Evolutionary conservation across 2,329 filamentous ascomycete species (phyloP).

Genomic region (Pseudonectria foliicola): DNA sequence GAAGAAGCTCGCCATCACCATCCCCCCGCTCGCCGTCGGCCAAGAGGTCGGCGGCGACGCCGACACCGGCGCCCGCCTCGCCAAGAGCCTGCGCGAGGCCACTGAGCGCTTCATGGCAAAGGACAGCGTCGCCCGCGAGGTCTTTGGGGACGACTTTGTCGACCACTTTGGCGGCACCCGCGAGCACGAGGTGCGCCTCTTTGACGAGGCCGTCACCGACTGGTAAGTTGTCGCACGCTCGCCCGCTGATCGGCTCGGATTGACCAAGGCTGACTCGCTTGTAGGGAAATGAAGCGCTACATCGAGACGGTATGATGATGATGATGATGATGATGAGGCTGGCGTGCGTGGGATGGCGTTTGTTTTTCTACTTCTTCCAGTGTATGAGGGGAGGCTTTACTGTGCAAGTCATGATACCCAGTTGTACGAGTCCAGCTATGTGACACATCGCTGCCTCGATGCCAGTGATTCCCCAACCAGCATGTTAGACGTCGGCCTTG

Average conservation of each 20-base stretch:
- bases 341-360: constrained; percentile 5
- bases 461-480: no score
- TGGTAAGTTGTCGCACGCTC: constrained; percentile 55
- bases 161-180: constrained; percentile 91
- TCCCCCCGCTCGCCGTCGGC: constrained; percentile 77
- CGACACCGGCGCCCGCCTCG: constrained; percentile 70
- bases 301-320: constrained; percentile 58
- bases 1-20: constrained; percentile 78
- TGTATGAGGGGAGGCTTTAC: neutral
- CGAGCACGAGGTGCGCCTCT: constrained; percentile 82
- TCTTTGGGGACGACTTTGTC: constrained; percentile 91
- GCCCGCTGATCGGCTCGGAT: neutral
- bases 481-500: no score
- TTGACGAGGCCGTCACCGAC: constrained; percentile 95
- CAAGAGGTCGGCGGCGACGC: constrained; percentile 67
- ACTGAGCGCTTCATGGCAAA: constrained; percentile 68
- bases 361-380: no score
- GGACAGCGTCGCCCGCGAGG: constrained; percentile 83
- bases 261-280: constrained; percentile 10
- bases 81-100: constrained; percentile 80
- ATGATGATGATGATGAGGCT: constrained; percentile 11
- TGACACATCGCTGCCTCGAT: no score
- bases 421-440: no score
- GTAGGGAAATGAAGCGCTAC: constrained; percentile 69
- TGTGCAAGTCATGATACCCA: no score